Base-by-base conservation (phyloP, 202 grass and related monocot species). In the Saccharum hybrid region DNA sequence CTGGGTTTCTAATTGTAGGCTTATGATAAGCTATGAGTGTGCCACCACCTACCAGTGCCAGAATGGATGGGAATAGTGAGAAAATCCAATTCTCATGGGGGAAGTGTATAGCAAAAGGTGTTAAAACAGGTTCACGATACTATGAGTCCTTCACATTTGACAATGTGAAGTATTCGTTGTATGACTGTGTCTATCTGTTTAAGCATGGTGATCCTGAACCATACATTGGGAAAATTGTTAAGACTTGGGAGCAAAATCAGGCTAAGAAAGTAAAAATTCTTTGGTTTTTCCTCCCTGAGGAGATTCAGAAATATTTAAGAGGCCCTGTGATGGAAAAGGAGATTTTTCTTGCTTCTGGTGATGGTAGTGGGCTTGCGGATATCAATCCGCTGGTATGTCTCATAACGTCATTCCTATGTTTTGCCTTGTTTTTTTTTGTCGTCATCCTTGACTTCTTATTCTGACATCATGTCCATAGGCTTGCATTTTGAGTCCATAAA, bases 161-260 rank as follows among this genome's bases (percentile, higher is more conserved):
- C 36, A 86, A 89, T 81, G 83, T 89, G 79, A 89, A 90, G 9
- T 99, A 99, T 77, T 92, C 79, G 80, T 40, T 99, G 34, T 91
- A 80, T 59, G 96, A 99, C 59, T 89, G 63, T 72, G 93, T 98
- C 14, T 97, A 94, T 80, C 86, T 99, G 81, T 94, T 89, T 68
- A 89, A 90, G 68, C 57, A 75, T 62, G 84, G 63, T 56, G 84
- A 89, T 10, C 43, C 72, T 14, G 83, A 88, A 41, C 93, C 93
- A 16, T 81, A 99, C 42, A 40, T 99, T 83, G 96, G 96, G 76
- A 99, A 99, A 75, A 91, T 99, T 77, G 2, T 92, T 60, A 96
- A 85, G 65, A 96, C 94, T 74, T 96, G 89, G 88, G 75, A 90
- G 57, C 85, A 91, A 46, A 84, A 90, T 30, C 19, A 71, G 48